Base-by-base conservation (phyloP, 2,329 filamentous ascomycete species). In the Fusarium sp. region DNA sequence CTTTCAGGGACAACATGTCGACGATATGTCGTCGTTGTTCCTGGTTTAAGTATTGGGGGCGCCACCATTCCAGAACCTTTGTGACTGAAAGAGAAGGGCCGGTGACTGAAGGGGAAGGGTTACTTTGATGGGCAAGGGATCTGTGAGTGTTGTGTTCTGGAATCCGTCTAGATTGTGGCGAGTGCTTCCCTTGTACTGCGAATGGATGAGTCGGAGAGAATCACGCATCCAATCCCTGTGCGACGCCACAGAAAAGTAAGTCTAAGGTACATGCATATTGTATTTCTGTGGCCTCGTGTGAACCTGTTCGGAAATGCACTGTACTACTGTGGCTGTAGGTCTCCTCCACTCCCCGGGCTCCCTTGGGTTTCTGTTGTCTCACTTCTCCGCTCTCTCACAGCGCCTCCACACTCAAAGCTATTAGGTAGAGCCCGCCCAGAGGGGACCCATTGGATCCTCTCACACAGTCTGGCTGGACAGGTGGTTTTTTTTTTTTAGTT, bases 301-400 rank as follows among this genome's bases (percentile, higher is more conserved):
- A 68, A 20, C 18, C 20, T 3, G 12, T 22, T 39, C 39, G 25
- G 20, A 31, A 2, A 39, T 44, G 35, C 63, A 73, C 70, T 73
- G 71, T 73, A 18, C 58, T 39, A 36, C 46, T 72, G 68, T 73
- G 71, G 68, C 71, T 66, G 70, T 44, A 39, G 13, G n/a, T 36
- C 35, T 31, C 36, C 38, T 60, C 38, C 57, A 60, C 57, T 44
- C 38, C 49, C 47, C 59, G 45, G 45, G 46, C 69, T 65, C 68
- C 68, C 54, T 57, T 50, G 17, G 47, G 17, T 35, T 60, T 74
- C 71, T 73, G 62, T 71, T 71, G 71, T 74, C 71, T 71, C 71
- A 70, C 71, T 73, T 73, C 71, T 73, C 71, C 71, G 71, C 71
- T 72, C 71, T 68, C 63, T 58, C 38, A 69, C 71, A 72, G 67